Base-by-base conservation (phyloP, 2,329 filamentous ascomycete genomes). In the Blastomyces percursus region DNA sequence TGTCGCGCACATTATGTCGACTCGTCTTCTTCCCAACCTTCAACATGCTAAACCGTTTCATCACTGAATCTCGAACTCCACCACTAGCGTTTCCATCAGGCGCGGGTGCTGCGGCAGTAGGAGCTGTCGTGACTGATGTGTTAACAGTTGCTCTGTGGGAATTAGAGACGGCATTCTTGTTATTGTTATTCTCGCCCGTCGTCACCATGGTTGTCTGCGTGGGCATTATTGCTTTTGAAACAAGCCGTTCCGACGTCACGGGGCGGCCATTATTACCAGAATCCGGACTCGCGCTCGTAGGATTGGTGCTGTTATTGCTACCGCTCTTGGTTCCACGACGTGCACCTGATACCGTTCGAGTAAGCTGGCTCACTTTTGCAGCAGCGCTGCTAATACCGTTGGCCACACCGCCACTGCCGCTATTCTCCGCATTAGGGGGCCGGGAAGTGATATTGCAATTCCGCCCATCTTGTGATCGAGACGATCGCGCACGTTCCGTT, bases 21-120 rank as follows among this genome's bases (percentile, higher is more conserved):
- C 82, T 85, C 55, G 78, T 78, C 77, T 89, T 90, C 73, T 86
- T 87, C 38, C 88, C 86, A 59, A 91, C 80, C 72, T 88, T 89
- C 70, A 95, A 79, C 69, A 91, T 79, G 72, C 89, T 94, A 67
- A 95, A 80, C 70, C 91, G 79, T 77, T 91, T 93, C 76, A 87
- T 85, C 67, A 95, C 83, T 63, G 86, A 88, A 44, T 83, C 84
- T 60, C 83, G 82, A 70, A 74, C 71, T 30, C 71, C 72, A 46
- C 63, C 32, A 50, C 30, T 52, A 30, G 35, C 50, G 42, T 35
- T 59, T 24, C 62, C 42, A 27, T 61, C 61, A 32, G 7, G 9
- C 12, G 27, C 6, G 12, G 24, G n/a, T 16, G 21, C 57, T 12
- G 7, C 19, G 32, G 57, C 16, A 6, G 57, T 42, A 21, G 8